phyloP scores from a whole-genome alignment of 2,329 filamentous ascomycete species.

The Capronia coronata region DNA sequence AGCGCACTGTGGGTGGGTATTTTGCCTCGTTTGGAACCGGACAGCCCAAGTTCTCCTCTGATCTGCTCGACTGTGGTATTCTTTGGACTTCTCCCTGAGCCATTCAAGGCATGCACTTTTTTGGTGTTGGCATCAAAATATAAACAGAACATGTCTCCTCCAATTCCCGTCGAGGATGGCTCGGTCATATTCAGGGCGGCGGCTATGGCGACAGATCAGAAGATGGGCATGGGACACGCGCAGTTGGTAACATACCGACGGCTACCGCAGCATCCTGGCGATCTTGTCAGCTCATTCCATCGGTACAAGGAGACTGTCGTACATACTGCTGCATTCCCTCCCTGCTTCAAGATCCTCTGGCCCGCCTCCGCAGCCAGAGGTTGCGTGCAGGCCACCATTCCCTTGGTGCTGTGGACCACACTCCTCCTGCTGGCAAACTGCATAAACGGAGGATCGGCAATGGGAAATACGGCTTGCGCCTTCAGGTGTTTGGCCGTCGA shows the following conservation, averaged over 20 bases:
- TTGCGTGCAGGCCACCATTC: conserved; percentile 85
- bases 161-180: conserved; percentile 86
- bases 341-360: conserved; percentile 72
- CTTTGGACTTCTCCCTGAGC: conserved; percentile 74
- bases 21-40: conserved; percentile 40
- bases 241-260: conserved; percentile 53
- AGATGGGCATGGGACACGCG: background rate
- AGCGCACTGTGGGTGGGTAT: conserved; percentile 69
- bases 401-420: conserved; percentile 86
- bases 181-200: conserved; percentile 91
- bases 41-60: conserved; percentile 61
- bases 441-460: conserved; percentile 42
- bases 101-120: conserved; percentile 80
- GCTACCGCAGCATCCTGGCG: conserved; percentile 87
- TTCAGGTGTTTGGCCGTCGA: conserved; percentile 20
- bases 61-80: conserved; percentile 64
- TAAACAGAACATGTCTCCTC: conserved; percentile 94
- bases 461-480: conserved; percentile 46
- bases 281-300: background rate
- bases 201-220: conserved; percentile 46
- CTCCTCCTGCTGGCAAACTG: conserved; percentile 75
- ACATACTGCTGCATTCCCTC: conserved; percentile 87
- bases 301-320: background rate
- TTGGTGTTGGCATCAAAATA: conserved; percentile 80
- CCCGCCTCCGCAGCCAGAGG: conserved; percentile 85